A percentile compares a stretch with the other conserved stretches of the same genome.
Evolutionary conservation across 495 filamentous ascomycete genomes (phyloP).

Genomic region (Tuber calosporum): DNA sequence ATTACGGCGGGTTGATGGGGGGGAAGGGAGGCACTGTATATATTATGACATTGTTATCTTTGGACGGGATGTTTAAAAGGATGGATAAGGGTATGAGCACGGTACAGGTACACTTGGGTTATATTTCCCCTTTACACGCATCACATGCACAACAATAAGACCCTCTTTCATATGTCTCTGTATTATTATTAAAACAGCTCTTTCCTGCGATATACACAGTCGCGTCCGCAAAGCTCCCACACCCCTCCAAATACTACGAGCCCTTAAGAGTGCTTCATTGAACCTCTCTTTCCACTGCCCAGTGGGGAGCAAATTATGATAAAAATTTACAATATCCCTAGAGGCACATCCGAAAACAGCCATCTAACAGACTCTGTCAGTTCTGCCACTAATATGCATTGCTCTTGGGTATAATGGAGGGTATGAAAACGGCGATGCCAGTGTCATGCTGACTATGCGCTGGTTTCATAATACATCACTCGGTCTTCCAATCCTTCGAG

Average conservation of each 20-base stretch:
- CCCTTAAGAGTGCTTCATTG: neutral
- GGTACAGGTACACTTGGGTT: neutral
- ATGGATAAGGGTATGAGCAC: neutral
- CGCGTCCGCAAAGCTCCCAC: neutral
- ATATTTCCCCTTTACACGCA: neutral
- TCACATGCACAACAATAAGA: neutral
- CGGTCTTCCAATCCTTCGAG: neutral
- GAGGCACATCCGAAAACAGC: neutral
- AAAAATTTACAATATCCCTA: no score
- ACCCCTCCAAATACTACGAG: neutral
- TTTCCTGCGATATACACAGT: neutral
- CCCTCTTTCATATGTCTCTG: neutral
- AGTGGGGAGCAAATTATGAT: neutral
- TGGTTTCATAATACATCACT: neutral
- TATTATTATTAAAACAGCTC: neutral
- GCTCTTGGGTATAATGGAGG: neutral
- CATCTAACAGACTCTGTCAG: neutral
- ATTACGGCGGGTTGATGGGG: neutral
- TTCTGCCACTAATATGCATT: neutral
- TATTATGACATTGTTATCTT: neutral
- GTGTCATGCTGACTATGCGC: neutral
- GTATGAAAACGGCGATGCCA: neutral
- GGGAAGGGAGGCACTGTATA: neutral
- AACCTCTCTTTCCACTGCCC: neutral
- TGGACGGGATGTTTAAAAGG: neutral